Percentiles rank a stretch among this genome's conserved stretches.
phyloP scores from a whole-genome alignment of 2,329 filamentous ascomycete species.

The Penicillium verrucosum region DNA sequence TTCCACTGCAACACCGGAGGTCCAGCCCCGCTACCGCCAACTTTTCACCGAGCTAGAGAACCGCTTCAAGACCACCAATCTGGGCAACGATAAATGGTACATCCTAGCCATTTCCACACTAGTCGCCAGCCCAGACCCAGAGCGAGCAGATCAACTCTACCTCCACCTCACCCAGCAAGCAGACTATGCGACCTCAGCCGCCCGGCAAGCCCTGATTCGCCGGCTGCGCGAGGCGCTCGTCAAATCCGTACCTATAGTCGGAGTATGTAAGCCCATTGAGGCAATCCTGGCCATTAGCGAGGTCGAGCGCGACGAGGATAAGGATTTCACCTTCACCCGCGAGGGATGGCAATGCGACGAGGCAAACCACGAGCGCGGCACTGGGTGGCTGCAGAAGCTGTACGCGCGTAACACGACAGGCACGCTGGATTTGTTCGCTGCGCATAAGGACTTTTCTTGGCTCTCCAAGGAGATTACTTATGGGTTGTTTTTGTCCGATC shows the following conservation, averaged over 20 bases:
- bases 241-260: constrained; percentile 57
- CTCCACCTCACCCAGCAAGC: constrained; percentile 52
- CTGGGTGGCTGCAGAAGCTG: constrained; percentile 56
- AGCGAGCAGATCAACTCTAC: constrained; percentile 54
- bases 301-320: constrained; percentile 55
- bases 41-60: constrained; percentile 32
- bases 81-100: constrained; percentile 33
- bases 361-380: constrained; percentile 53
- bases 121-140: constrained; percentile 51
- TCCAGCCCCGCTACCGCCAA: constrained; percentile 27
- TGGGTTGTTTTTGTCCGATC: constrained; percentile 49
- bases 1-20: constrained; percentile 11
- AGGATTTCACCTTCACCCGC: constrained; percentile 54
- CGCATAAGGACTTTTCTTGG: constrained; percentile 56
- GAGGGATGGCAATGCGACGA: constrained; percentile 58
- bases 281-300: constrained; percentile 56
- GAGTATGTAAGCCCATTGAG: constrained; percentile 62
- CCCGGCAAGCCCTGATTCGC: constrained; percentile 35
- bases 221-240: constrained; percentile 56
- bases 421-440: constrained; percentile 33
- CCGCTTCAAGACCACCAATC: constrained; percentile 26
- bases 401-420: constrained; percentile 50
- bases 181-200: constrained; percentile 34
- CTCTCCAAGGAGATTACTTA: constrained; percentile 75
- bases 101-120: constrained; percentile 44